phyloP scores from a whole-genome alignment of 352 stramenopile genomes.

The Globisporangium nodosum region DNA sequence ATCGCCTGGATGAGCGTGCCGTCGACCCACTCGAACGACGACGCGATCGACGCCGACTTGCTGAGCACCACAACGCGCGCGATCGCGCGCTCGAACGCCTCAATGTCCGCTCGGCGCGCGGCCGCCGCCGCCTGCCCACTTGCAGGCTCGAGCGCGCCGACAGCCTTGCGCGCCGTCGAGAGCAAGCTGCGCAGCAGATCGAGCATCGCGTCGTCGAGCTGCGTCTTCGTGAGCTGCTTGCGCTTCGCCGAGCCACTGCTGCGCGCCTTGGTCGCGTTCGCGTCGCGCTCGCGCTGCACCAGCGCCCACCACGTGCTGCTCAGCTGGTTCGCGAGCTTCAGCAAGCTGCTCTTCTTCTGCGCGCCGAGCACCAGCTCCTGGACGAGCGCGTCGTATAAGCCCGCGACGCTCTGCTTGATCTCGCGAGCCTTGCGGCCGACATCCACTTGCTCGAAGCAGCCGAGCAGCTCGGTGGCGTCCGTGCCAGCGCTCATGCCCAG shows the following conservation, averaged over 20 bases:
- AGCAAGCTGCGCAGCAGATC: conserved; percentile 51
- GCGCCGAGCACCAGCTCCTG: conserved; percentile 27
- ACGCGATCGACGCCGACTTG: conserved; percentile 56
- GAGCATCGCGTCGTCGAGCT: conserved; percentile 57
- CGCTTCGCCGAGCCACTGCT: conserved; percentile 7
- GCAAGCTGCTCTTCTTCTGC: conserved; percentile 19
- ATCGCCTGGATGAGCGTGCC: conserved; percentile 97
- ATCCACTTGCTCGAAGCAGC: conserved; percentile 99
- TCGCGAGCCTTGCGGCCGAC: conserved; percentile 77
- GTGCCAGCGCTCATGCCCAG: conserved; percentile 96
- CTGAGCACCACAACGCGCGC: conserved; percentile 45
- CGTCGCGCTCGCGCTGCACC: conserved; percentile 33
- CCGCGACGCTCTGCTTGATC: conserved; percentile 41
- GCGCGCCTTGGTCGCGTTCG: conserved; percentile 9
- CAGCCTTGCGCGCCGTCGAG: conserved; percentile 25
- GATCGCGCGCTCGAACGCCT: conserved; percentile 22
- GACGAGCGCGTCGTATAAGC: conserved; percentile 41
- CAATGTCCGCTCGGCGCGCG: conserved; percentile 8
- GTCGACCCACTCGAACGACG: conserved; percentile 98
- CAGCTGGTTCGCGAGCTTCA: conserved; percentile 36
- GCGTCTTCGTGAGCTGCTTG: conserved; percentile 58
- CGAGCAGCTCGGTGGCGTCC: conserved; percentile 98
- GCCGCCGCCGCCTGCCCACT: neutral
- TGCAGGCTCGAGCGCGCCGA: neutral
- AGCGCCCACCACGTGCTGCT: conserved; percentile 50